Base-by-base conservation (phyloP, 2,329 filamentous ascomycete species). In the Phoma sp. region DNA sequence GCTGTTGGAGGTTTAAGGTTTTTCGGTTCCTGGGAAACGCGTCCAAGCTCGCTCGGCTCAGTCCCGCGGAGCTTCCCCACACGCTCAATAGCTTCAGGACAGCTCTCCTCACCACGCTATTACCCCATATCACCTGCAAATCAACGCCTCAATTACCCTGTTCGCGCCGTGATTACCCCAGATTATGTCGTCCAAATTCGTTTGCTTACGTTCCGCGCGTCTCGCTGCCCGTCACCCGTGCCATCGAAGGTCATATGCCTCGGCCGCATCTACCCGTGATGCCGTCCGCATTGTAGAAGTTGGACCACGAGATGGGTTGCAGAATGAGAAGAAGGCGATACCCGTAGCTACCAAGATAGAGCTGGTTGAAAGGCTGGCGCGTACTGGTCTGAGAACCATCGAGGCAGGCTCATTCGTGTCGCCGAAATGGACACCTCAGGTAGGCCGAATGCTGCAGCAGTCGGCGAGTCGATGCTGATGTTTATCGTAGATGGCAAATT, bases 401-500 rank as follows among this genome's bases (percentile, higher is more conserved):
- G 91, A 96, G 74, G 87, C 89, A 17, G 92, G 91, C 0, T 90
- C 89, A 1, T 92, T 96, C 69, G 91, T 96, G 9, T 85, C 89
- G 41, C 90, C 91, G 1, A 92, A 90, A 84, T 93, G 89, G 85
- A 88, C 93, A 44, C 91, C 92, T 3, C 92, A 95, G 81, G 85
- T 91, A 6, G 52, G 61, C 38, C 17, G 25, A 21, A 43, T 31
- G 17, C 32, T 15, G 15, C 21, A 9, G 15, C 6, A 31, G 25
- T 25, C n/a, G 38, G 10, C 31, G 53, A 12, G 12, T 50, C 88
- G 88, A 3, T 51, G 43, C 64, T 72, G 54, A 73, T 43, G 21
- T 21, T 10, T 4, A 7, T 33, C 43, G 12, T 52, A 91, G 88
- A 93, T 94, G 90, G 87, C 88, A 61, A 89, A 90, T 67, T 93